phyloP scores from a whole-genome alignment of 2,329 filamentous ascomycete species.

The Aspergillus tanneri region DNA sequence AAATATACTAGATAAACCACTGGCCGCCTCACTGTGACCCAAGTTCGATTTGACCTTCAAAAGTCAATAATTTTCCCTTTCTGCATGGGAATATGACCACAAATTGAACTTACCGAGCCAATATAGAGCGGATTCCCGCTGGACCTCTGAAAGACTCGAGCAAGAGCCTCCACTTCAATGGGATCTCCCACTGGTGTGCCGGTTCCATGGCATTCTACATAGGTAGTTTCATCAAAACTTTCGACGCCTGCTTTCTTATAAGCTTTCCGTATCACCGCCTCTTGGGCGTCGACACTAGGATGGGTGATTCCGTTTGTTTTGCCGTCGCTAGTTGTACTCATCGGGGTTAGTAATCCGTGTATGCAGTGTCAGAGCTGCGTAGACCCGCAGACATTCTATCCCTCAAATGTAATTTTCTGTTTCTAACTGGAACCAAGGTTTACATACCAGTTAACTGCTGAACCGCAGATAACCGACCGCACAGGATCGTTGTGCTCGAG shows the following conservation, averaged over 20 bases:
- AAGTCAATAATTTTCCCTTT: too few relatives aligned
- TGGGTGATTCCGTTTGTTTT: constrained; percentile 31
- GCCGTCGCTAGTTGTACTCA: too few relatives aligned
- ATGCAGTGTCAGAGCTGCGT: too few relatives aligned
- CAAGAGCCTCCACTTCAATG: constrained; percentile 18
- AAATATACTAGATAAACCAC: neutral
- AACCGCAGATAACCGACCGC: constrained; percentile 16
- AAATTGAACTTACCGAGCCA: constrained; percentile 1
- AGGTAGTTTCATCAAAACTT: constrained; percentile 24
- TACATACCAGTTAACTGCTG: constrained; percentile 16
- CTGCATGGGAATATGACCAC: too few relatives aligned
- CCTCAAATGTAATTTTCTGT: too few relatives aligned
- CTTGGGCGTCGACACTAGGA: constrained; percentile 36
- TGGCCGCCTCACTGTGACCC: neutral
- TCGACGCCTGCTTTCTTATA: constrained; percentile 42
- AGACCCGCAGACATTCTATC: too few relatives aligned
- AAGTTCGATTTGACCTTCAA: neutral
- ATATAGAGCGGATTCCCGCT: neutral
- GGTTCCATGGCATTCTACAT: constrained; percentile 47
- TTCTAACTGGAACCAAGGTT: too few relatives aligned
- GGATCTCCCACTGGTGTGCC: constrained; percentile 41
- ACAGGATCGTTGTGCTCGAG: constrained; percentile 22
- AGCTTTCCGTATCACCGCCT: constrained; percentile 37
- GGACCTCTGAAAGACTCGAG: neutral
- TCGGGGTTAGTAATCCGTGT: too few relatives aligned